Evolutionary conservation across 108 stramenopile genomes (phyloP).

Genomic region (Aurantiochytrium sp.): DNA sequence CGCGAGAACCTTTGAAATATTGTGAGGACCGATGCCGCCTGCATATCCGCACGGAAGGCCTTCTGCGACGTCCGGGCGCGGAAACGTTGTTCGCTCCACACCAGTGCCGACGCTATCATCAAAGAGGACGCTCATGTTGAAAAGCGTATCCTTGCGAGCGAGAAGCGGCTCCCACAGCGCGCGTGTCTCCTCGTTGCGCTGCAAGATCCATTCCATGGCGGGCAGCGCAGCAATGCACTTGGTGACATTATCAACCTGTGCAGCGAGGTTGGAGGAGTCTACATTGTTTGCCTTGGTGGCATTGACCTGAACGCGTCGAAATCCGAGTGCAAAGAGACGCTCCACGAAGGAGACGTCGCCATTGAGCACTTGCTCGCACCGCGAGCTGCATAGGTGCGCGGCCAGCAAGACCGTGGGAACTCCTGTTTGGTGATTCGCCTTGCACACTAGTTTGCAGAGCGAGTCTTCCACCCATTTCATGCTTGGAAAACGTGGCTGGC

Average conservation of each 20-base stretch:
- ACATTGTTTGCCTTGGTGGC: slow-evolving; percentile 87
- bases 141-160: not conserved
- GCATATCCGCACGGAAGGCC: slow-evolving; percentile 29
- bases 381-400: slow-evolving; percentile 75
- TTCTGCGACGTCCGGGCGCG: not conserved
- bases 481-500: slow-evolving; percentile 71
- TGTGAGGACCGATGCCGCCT: slow-evolving; percentile 72
- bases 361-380: slow-evolving; percentile 72
- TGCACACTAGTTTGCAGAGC: slow-evolving; percentile 21
- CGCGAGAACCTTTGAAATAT: slow-evolving; percentile 51
- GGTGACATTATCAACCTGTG: slow-evolving; percentile 43
- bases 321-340: slow-evolving; percentile 56
- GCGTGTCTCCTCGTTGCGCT: slow-evolving; percentile 76
- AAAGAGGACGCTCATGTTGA: slow-evolving; percentile 31
- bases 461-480: slow-evolving; percentile 59
- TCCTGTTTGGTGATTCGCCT: not conserved
- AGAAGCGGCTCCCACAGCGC: slow-evolving; percentile 66
- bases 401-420: slow-evolving; percentile 56
- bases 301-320: slow-evolving; percentile 82
- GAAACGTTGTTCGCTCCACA: slow-evolving; percentile 12
- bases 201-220: slow-evolving; percentile 76
- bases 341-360: slow-evolving; percentile 59
- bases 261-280: slow-evolving; percentile 51
- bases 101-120: slow-evolving; percentile 34
- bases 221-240: slow-evolving; percentile 39